These are phyloP conservation scores for Cladosporium sp. DNA, from an alignment of 2,329 filamentous ascomycete genomes.

Conservation along the genomic window DNA sequence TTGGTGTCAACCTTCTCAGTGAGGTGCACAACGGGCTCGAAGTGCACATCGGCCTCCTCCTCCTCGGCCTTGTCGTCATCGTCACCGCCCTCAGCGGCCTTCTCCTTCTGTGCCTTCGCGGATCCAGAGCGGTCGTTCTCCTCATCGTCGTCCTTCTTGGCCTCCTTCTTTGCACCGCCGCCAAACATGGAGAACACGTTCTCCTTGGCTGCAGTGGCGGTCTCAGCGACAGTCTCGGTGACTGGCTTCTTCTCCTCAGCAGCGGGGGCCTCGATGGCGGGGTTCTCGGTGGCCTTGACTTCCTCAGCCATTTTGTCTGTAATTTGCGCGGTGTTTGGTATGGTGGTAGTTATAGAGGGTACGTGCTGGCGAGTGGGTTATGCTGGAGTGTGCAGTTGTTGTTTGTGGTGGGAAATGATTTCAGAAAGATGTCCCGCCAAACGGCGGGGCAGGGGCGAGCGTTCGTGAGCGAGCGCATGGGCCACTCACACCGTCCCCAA, in stretches of 20 bases:
- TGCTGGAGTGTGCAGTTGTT: neutral
- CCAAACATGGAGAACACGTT: conserved; percentile 98
- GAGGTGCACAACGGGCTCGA: conserved; percentile 92
- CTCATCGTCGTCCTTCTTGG: conserved; percentile 69
- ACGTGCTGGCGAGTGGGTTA: neutral
- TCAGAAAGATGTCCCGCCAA: conserved; percentile 14
- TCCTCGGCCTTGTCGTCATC: conserved; percentile 41
- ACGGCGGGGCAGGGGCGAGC: conserved; percentile 3
- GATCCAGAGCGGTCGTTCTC: conserved; percentile 85
- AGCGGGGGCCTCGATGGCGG: conserved; percentile 33
- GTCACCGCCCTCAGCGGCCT: conserved; percentile 50
- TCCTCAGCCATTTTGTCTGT: conserved; percentile 32
- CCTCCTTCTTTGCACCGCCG: conserved; percentile 94
- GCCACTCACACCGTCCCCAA: neutral
- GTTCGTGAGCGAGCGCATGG: conserved; percentile 3
- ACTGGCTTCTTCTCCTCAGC: conserved; percentile 42
- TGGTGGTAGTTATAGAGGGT: neutral
- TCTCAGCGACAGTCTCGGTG: conserved; percentile 39
- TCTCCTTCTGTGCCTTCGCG: conserved; percentile 67
- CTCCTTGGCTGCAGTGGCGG: conserved; percentile 48
- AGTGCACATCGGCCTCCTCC: conserved; percentile 86
- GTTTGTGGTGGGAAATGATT: conserved; percentile 2
- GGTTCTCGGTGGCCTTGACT: conserved; percentile 32
- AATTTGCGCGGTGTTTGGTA: neutral
- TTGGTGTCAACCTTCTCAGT: conserved; percentile 96